Evolutionary conservation across 2,329 filamentous ascomycete species (phyloP).

Genomic region (Eurotiales sp.): DNA sequence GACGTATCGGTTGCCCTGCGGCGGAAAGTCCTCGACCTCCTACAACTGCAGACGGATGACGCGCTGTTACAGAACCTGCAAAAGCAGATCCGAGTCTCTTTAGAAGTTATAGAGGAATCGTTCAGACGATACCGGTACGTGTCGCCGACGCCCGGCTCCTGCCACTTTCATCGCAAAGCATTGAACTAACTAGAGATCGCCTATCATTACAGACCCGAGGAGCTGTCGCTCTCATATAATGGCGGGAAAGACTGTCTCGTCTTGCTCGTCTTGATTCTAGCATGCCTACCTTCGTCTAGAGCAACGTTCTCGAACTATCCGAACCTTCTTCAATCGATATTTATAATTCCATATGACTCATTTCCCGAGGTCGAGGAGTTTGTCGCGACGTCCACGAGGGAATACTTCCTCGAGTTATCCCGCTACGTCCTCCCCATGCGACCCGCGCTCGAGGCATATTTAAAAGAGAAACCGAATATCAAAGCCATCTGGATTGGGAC

Average conservation of each 20-base stretch:
- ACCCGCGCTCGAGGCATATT: constrained; percentile 12
- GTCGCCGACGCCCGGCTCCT: background rate
- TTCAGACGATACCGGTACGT: constrained; percentile 15
- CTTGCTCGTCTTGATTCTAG: constrained; percentile 15
- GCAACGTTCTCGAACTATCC: background rate
- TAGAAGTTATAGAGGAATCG: constrained; percentile 15
- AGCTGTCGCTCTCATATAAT: constrained; percentile 16
- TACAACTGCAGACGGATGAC: constrained; percentile 8
- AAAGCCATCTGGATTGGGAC: constrained; percentile 85
- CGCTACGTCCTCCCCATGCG: constrained; percentile 15
- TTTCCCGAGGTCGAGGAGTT: constrained; percentile 15
- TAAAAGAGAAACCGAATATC: constrained; percentile 46
- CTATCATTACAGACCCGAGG: constrained; percentile 12
- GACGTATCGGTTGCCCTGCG: constrained; percentile 12
- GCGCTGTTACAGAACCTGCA: constrained; percentile 15
- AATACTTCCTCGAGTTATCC: constrained; percentile 13
- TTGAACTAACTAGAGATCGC: background rate
- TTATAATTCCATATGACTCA: constrained; percentile 12
- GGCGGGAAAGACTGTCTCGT: constrained; percentile 17
- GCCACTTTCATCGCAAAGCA: too few relatives aligned
- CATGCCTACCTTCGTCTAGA: constrained; percentile 7
- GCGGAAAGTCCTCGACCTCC: constrained; percentile 8
- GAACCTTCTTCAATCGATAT: constrained; percentile 13
- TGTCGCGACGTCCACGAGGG: constrained; percentile 7
- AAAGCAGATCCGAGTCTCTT: constrained; percentile 12